Evolutionary conservation across 164 flowering plant genomes (phyloP), one percentile per base, ranked within the genome.

Genomic region (Dillenia suffruticosa): DNA sequence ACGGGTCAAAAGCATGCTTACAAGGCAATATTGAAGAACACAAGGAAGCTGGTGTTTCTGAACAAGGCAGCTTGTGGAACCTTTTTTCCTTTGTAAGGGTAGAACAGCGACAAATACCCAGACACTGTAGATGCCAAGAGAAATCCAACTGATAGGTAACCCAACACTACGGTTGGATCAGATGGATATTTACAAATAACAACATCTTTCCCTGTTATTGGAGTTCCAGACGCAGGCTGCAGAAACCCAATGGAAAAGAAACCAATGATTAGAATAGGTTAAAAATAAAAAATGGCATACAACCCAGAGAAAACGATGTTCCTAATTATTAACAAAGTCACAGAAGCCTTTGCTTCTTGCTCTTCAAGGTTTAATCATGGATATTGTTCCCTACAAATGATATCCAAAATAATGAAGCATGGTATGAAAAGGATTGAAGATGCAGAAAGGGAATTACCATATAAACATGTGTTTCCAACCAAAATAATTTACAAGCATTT

Each of bases 21-120:
- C 98, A 80, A 9, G 15, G 98, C 82, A 72, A 90, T 72, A 48
- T 59, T 67, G 74, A 85, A 77, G 83, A 88, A 93, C 12, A 79
- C 76, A n/a, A 51, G 3, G 71, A 93, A 80, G 57, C 72, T 59
- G 8, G 76, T 80, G 81, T 70, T 89, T n/a, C 61, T 66, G 74
- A 90, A 90, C 55, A 93, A 65, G 47, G 75, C 87, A 2, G 69
- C 64, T 48, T 61, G 75, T 8, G 98, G 96, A 68, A 93, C 71
- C 17, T 86, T 66, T 66, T 74, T 79, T 22, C 90, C 90, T 49
- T 83, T 76, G 78, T 90, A 93, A 9, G 94, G 81, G 71, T 82
- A 81, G 68, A 81, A 87, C 9, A 90, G 53, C 12, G 88, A 80
- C 14, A 67, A 10, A 17, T 67, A 69, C 7, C 93, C 93, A 57